Evolutionary conservation across 805 yeast species (phyloP).

Genomic region (Tetrapisispora pingtungensis): DNA sequence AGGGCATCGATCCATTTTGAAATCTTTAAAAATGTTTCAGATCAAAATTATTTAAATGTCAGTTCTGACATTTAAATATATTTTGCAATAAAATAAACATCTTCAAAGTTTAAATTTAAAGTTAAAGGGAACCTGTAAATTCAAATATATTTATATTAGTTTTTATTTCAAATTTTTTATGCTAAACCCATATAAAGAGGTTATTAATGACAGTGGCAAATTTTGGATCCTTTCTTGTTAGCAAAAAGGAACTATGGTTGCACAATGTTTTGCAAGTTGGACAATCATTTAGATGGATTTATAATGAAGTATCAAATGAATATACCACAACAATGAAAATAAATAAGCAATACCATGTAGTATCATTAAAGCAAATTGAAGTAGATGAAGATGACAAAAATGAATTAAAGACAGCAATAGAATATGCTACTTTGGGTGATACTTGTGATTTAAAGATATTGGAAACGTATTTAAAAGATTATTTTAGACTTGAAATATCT

Average conservation of each 20-base stretch:
- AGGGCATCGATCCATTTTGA: background rate
- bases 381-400: constrained; percentile 32
- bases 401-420: constrained; percentile 25
- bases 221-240: constrained; percentile 6
- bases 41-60: background rate
- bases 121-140: too few species aligned
- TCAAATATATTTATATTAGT: too few species aligned
- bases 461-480: constrained; percentile 43
- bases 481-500: constrained; percentile 57
- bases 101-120: too few species aligned
- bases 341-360: constrained; percentile 39
- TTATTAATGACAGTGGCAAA: constrained; percentile 6
- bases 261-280: constrained; percentile 31
- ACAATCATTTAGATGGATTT: constrained; percentile 28
- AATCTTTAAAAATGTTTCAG: background rate
- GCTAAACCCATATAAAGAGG: too few species aligned
- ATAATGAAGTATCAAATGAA: constrained; percentile 13
- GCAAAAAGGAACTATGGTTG: constrained; percentile 36
- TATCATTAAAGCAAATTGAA: constrained; percentile 48
- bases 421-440: constrained; percentile 39
- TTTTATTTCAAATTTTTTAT: too few species aligned
- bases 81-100: too few species aligned
- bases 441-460: constrained; percentile 26
- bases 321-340: constrained; percentile 22
- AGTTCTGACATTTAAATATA: background rate